phyloP scores from a whole-genome alignment of 2,329 filamentous ascomycete species.

The Cadophora sp. region DNA sequence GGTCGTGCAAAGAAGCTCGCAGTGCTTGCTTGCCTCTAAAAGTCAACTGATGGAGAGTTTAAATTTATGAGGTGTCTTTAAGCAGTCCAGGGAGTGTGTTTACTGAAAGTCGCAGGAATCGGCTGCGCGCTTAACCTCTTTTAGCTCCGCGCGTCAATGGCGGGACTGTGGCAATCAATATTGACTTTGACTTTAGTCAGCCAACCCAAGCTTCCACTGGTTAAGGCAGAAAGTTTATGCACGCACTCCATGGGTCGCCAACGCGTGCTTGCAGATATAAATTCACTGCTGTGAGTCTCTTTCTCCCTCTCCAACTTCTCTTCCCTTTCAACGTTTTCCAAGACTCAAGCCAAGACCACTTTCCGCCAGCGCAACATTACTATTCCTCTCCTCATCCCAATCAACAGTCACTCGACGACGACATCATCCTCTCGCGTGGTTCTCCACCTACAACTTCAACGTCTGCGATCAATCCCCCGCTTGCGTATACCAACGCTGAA shows the following conservation, averaged over 20 bases:
- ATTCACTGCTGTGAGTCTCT: not conserved
- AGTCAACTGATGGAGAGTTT: not conserved
- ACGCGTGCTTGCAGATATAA: conserved; percentile 14
- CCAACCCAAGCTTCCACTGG: not conserved
- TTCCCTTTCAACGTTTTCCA: not conserved
- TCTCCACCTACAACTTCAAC: not conserved
- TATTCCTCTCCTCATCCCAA: not conserved
- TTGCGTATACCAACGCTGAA: not conserved
- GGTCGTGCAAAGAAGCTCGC: conserved; percentile 15
- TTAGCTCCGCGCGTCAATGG: not conserved
- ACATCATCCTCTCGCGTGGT: not conserved
- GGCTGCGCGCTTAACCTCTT: not conserved
- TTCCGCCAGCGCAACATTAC: not conserved
- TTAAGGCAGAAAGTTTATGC: not conserved
- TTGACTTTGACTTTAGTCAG: not conserved
- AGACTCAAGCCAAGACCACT: not conserved
- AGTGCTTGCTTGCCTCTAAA: not conserved
- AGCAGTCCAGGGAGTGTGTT: not conserved
- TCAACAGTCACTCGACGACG: not conserved
- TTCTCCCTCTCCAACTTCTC: not conserved
- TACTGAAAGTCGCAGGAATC: not conserved
- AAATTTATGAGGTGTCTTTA: conserved; percentile 8
- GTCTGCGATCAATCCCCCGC: not conserved
- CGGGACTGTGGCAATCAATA: not conserved
- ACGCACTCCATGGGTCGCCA: not conserved